phyloP scores from a whole-genome alignment of 2,329 filamentous ascomycete genomes.

The Talaromyces sp. region DNA sequence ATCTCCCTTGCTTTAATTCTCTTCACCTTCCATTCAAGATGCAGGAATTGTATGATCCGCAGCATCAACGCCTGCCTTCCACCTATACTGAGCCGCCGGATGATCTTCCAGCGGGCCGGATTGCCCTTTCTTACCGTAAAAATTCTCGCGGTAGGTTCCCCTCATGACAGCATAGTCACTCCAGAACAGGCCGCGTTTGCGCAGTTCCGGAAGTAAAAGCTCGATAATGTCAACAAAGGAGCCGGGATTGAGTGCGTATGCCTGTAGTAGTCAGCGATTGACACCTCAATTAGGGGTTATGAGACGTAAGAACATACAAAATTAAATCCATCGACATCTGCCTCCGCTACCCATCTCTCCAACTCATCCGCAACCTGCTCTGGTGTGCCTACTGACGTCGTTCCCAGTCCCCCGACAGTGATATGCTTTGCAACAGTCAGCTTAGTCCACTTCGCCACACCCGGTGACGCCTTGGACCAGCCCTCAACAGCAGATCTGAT shows the following conservation, averaged over 20 bases:
- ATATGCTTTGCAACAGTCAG: conserved; percentile 66
- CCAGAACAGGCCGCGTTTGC: conserved; percentile 49
- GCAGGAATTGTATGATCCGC: conserved; percentile 29
- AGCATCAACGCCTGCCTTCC: conserved; percentile 36
- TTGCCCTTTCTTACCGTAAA: conserved; percentile 33
- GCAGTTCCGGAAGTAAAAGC: conserved; percentile 62
- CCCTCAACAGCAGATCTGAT: conserved; percentile 52
- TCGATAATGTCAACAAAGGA: conserved; percentile 68
- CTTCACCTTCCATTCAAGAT: background rate
- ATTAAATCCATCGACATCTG: conserved; percentile 73
- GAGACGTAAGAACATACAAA: conserved; percentile 49
- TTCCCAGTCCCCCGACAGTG: conserved; percentile 64
- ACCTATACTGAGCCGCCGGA: conserved; percentile 36
- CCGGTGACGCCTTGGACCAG: conserved; percentile 56
- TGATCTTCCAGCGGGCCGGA: conserved; percentile 34
- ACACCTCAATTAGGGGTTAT: background rate
- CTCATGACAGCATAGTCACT: conserved; percentile 37
- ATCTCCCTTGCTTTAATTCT: background rate
- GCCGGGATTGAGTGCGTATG: conserved; percentile 64
- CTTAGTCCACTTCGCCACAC: conserved; percentile 68
- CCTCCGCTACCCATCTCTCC: conserved; percentile 64
- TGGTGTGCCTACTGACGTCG: conserved; percentile 62
- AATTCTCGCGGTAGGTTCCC: conserved; percentile 42
- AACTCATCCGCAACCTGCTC: conserved; percentile 64
- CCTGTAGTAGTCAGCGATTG: conserved; percentile 34